A percentile compares a stretch with the other conserved stretches of the same genome.
These are phyloP conservation scores for Fagopyrum tataricum DNA, from an alignment of 148 eudicot species.

Conservation along the genomic window DNA sequence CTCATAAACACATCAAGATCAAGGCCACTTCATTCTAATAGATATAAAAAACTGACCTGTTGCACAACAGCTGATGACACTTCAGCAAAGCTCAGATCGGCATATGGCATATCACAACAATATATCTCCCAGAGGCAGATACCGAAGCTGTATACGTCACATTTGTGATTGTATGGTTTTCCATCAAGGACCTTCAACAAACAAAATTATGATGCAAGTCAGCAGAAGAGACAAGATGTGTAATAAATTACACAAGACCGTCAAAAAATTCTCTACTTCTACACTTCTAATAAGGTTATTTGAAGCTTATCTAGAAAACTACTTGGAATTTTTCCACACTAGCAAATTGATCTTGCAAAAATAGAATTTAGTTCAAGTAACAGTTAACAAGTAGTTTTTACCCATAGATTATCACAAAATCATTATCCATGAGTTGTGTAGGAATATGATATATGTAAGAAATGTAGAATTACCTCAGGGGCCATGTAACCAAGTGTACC, in stretches of 20 bases:
- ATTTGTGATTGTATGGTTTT: constrained; percentile 74
- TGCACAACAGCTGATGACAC: constrained; percentile 71
- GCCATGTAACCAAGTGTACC: constrained; percentile 96
- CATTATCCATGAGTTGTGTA: background rate
- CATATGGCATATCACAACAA: constrained; percentile 83
- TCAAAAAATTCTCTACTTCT: background rate
- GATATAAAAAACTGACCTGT: constrained; percentile 40
- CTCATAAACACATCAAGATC: too few species aligned
- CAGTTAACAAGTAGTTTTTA: background rate
- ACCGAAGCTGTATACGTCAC: constrained; percentile 88
- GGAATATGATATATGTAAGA: background rate
- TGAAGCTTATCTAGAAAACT: background rate
- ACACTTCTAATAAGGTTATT: too few species aligned
- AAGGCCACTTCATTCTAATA: too few species aligned
- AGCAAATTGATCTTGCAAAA: too few species aligned
- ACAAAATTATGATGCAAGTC: constrained; percentile 5
- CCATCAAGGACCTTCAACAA: constrained; percentile 70
- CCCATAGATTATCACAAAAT: background rate
- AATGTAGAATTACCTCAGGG: constrained; percentile 52
- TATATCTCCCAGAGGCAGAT: constrained; percentile 89
- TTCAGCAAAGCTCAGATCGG: constrained; percentile 68
- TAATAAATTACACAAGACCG: background rate
- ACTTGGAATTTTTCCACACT: background rate
- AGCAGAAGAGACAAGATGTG: background rate
- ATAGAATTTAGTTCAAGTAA: background rate